Evolutionary conservation across 306 rosid species (phyloP), one percentile per base, ranked within the genome.

Genomic region (Citrullus mucosospermus): DNA sequence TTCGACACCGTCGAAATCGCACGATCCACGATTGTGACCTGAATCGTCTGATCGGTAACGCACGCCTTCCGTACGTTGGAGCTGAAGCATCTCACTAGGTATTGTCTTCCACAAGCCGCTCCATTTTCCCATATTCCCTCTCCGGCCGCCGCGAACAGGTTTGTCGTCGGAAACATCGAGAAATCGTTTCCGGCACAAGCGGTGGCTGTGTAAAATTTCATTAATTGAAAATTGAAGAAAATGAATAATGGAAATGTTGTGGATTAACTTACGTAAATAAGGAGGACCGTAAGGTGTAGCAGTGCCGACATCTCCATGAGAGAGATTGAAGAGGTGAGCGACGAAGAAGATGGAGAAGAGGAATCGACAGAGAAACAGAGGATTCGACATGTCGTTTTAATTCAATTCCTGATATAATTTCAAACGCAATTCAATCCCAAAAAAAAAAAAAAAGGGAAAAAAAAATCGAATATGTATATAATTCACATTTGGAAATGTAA

Each of bases 81-180:
- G 34, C 98, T 89, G 15, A 90, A 80, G 81, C 98, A 93, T 38
- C 93, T 81, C 80, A 91, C 97, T 80, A 75, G 46, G 68, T 91
- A 93, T 36, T 77, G 78, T 69, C 96, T 88, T 41, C 96, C 98
- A 30, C 98, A 91, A 0, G 98, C 91, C 0, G 98, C 97, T 1
- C 98, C 98, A 41, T 91, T 93, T 82, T 93, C 96, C 98, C 97
- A 93, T 71, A 90, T 83, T 5, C 92, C 97, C 20, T 90, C 98
- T 2, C 98, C 96, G 0, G 93, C 98, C 0, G 97, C 61, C 13
- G 81, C 98, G 6, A 93, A 92, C 84, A 92, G 30, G 82, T 86
- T 87, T 87, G 54, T 86, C 0, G 93, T 57, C 2, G 95, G 97
- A 11, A 90, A 90, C 77, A 85, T 71, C 0, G 85, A 78, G 5